Evolutionary conservation across 495 filamentous ascomycete genomes (phyloP).

Genomic region (Cercophora samala): DNA sequence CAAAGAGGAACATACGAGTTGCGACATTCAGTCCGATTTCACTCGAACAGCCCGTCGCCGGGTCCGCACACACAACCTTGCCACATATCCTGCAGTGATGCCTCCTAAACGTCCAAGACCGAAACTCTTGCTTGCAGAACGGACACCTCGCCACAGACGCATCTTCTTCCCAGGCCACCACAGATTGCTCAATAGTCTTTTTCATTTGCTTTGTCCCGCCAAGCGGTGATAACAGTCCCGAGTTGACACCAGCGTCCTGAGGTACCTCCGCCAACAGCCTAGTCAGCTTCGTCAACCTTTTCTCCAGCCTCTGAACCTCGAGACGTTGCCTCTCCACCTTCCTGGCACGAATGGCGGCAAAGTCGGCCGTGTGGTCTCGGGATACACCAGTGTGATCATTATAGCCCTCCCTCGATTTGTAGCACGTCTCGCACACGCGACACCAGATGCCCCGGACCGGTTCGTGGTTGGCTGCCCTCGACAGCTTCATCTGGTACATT

Average conservation of each 20-base stretch:
- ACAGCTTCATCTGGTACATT: constrained; percentile 99
- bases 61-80: constrained; percentile 86
- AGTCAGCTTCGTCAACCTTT: constrained; percentile 85
- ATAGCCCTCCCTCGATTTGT: constrained; percentile 92
- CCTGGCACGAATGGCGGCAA: constrained; percentile 64
- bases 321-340: constrained; percentile 78
- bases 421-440: constrained; percentile 94
- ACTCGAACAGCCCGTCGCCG: constrained; percentile 73
- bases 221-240: constrained; percentile 34
- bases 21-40: constrained; percentile 79
- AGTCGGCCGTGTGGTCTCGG: constrained; percentile 66
- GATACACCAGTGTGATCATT: constrained; percentile 76
- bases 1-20: constrained; percentile 50
- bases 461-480: constrained; percentile 83
- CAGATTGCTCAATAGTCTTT: constrained; percentile 79
- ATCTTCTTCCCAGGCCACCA: constrained; percentile 96
- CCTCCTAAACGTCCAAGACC: constrained; percentile 79
- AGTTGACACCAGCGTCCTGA: constrained; percentile 44
- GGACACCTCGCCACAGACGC: constrained; percentile 74
- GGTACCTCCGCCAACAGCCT: constrained; percentile 72
- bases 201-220: constrained; percentile 57
- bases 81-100: constrained; percentile 96
- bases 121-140: constrained; percentile 92
- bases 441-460: constrained; percentile 92
- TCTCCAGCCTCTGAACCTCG: constrained; percentile 86